Evolutionary conservation across 106 monocot genomes (phyloP).

Genomic region (Narthecium ossifragum): DNA sequence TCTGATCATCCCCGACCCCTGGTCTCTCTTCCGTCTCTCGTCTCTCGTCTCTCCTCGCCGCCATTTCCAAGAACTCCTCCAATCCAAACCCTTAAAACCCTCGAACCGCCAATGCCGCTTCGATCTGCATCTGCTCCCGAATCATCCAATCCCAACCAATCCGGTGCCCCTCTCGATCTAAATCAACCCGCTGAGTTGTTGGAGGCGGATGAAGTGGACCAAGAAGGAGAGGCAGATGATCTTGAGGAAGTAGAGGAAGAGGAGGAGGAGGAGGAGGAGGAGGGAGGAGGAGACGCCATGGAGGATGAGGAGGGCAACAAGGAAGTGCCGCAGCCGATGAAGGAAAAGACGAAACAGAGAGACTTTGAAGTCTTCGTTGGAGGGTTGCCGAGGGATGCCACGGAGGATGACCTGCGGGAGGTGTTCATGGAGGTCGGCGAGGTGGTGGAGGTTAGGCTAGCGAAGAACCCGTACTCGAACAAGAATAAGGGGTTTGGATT

Average conservation of each 20-base stretch:
- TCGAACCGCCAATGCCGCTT: too few species aligned
- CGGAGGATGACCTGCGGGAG: conserved; percentile 73
- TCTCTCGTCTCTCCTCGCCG: too few species aligned
- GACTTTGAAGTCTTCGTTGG: conserved; percentile 99
- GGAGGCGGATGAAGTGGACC: conserved; percentile 39
- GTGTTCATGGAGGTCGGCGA: conserved; percentile 79
- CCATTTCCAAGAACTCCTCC: too few species aligned
- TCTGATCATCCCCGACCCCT: too few species aligned
- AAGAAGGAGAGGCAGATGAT: conserved; percentile 35
- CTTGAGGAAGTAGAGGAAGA: conserved; percentile 42
- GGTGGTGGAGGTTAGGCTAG: conserved; percentile 63
- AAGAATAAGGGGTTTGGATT: conserved; percentile 99
- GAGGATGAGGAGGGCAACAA: conserved; percentile 49
- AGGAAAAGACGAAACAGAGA: conserved; percentile 74
- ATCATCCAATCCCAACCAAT: too few species aligned
- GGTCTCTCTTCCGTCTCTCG: too few species aligned
- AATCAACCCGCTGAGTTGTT: conserved; percentile 61
- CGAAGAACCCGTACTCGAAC: conserved; percentile 77
- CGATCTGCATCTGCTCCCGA: too few species aligned
- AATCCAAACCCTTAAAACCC: too few species aligned
- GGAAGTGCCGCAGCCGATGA: conserved; percentile 65
- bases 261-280: conserved; percentile 59
- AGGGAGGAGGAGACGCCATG: conserved; percentile 43
- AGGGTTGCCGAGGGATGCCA: conserved; percentile 83
- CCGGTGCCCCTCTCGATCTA: too few species aligned